phyloP scores from a whole-genome alignment of 2,329 filamentous ascomycete species.

The Fusarium succisae region DNA sequence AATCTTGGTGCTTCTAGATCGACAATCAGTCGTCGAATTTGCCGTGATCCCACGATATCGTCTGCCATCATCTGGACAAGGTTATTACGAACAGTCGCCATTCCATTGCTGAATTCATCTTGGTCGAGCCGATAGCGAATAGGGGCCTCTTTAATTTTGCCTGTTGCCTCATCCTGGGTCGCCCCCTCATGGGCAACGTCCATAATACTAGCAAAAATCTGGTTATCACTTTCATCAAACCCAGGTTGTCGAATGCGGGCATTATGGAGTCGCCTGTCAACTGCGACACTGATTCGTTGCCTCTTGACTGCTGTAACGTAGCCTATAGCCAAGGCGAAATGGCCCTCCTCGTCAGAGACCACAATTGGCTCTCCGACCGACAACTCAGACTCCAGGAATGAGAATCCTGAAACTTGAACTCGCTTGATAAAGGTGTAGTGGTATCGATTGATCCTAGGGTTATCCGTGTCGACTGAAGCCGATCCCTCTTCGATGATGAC shows the following conservation, averaged over 20 bases:
- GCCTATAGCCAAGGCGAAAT: slow-evolving; percentile 93
- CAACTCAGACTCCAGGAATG: slow-evolving; percentile 91
- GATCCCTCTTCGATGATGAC: slow-evolving; percentile 85
- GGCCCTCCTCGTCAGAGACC: slow-evolving; percentile 93
- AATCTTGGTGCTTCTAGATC: slow-evolving; percentile 80
- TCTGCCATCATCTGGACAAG: slow-evolving; percentile 91
- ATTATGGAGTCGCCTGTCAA: slow-evolving; percentile 90
- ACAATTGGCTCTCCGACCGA: slow-evolving; percentile 90
- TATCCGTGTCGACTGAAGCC: slow-evolving; percentile 72
- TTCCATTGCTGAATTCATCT: slow-evolving; percentile 97
- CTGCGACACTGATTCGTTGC: slow-evolving; percentile 82
- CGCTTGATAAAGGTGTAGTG: slow-evolving; percentile 86
- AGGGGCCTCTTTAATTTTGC: slow-evolving; percentile 62
- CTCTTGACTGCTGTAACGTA: slow-evolving; percentile 83
- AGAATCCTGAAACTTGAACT: slow-evolving; percentile 69
- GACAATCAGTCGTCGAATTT: slow-evolving; percentile 82
- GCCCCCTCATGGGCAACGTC: slow-evolving; percentile 72
- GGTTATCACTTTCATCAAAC: slow-evolving; percentile 81
- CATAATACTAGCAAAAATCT: slow-evolving; percentile 92
- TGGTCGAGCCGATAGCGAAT: slow-evolving; percentile 89
- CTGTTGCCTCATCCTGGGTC: slow-evolving; percentile 60
- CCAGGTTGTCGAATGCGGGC: slow-evolving; percentile 77
- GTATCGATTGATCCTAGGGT: slow-evolving; percentile 89
- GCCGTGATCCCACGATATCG: slow-evolving; percentile 72
- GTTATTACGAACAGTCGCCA: slow-evolving; percentile 95